phyloP scores from a whole-genome alignment of 2,329 filamentous ascomycete genomes.

The Pseudopithomyces chartarum region DNA sequence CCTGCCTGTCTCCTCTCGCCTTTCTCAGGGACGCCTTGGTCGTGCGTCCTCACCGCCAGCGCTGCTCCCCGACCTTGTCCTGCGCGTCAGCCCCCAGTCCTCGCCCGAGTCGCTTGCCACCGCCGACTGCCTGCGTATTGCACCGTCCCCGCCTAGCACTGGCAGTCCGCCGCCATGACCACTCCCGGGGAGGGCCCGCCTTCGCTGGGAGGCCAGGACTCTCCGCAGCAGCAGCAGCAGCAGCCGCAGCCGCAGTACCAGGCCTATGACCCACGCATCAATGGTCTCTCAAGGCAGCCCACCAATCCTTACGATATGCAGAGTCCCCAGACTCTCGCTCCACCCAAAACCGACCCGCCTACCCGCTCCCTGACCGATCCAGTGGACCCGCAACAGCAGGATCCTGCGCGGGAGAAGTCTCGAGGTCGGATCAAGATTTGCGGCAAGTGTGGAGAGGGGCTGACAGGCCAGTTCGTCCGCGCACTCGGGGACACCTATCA shows the following conservation, averaged over 20 bases:
- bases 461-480: conserved; percentile 95
- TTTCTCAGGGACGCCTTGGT: not conserved
- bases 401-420: conserved; percentile 29
- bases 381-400: conserved; percentile 21
- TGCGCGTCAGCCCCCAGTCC: not conserved
- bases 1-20: not conserved
- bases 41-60: conserved; percentile 11
- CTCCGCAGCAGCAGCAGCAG: conserved; percentile 24
- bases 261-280: conserved; percentile 37
- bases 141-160: conserved; percentile 20
- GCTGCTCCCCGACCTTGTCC: not conserved
- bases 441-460: conserved; percentile 84
- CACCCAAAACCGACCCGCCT: conserved; percentile 29
- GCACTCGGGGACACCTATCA: conserved; percentile 94
- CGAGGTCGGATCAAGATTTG: conserved; percentile 53
- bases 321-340: conserved; percentile 27
- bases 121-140: conserved; percentile 7
- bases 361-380: conserved; percentile 37
- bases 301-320: conserved; percentile 36
- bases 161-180: conserved; percentile 37
- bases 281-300: conserved; percentile 36
- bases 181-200: conserved; percentile 43
- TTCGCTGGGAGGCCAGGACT: conserved; percentile 38
- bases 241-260: not conserved
- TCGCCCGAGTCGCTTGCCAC: conserved; percentile 9